Evolutionary conservation across 176 grass and related monocot genomes (phyloP).

Genomic region (Poa annua): DNA sequence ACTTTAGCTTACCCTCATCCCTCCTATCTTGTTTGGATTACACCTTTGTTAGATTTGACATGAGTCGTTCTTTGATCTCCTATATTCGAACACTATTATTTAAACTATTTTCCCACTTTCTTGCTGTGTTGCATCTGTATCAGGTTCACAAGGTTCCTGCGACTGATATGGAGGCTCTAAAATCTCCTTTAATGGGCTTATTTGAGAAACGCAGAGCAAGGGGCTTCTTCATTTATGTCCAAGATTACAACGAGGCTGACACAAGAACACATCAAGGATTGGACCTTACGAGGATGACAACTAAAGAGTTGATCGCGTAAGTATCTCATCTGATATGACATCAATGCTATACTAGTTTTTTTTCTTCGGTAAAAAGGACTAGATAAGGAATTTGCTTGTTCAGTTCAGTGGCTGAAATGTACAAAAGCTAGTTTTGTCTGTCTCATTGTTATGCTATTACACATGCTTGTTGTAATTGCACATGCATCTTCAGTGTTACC

Average conservation of each 20-base stretch:
- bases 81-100: constrained; percentile 29
- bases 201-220: constrained; percentile 96
- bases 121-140: constrained; percentile 34
- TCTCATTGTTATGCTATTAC: not conserved
- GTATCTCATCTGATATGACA: constrained; percentile 23
- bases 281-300: constrained; percentile 83
- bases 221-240: constrained; percentile 86
- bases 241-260: constrained; percentile 86
- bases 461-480: constrained; percentile 27
- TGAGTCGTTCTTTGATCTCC: not conserved
- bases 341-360: not conserved
- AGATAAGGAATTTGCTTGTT: not conserved
- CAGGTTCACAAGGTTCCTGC: constrained; percentile 92
- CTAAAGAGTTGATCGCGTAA: constrained; percentile 76
- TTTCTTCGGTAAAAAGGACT: not conserved
- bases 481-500: not conserved
- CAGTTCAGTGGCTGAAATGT: constrained; percentile 32
- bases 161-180: constrained; percentile 88
- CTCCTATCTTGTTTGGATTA: constrained; percentile 11
- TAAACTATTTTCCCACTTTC: not conserved
- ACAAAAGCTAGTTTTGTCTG: not conserved
- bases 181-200: constrained; percentile 81
- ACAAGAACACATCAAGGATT: constrained; percentile 81
- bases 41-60: constrained; percentile 11
- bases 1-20: constrained; percentile 6